Percentiles rank a stretch among this genome's conserved stretches.
Evolutionary conservation across 1,284 basidiomycete genomes (phyloP).

Genomic region (Fomitopsis betulina): DNA sequence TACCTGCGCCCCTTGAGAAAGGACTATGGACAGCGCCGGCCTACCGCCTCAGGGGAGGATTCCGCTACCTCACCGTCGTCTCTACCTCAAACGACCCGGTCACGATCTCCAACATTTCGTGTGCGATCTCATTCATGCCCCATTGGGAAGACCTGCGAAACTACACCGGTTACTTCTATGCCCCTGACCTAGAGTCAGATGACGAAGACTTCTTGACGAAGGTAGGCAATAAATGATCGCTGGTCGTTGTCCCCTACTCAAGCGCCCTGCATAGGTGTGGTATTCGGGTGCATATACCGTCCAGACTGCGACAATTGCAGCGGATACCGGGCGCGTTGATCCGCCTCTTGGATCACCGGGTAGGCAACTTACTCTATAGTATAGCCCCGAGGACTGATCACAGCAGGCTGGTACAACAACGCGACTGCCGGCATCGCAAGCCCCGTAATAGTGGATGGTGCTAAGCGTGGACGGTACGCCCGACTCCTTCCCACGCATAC

Average conservation of each 20-base stretch:
- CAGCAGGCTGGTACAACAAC: constrained; percentile 50
- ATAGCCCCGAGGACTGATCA: background rate
- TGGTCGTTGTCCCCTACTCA: background rate
- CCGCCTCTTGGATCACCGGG: constrained; percentile 37
- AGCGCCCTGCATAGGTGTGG: constrained; percentile 38
- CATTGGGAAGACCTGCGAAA: constrained; percentile 47
- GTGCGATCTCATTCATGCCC: constrained; percentile 53
- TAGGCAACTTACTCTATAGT: constrained; percentile 7
- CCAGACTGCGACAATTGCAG: constrained; percentile 51
- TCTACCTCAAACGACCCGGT: constrained; percentile 27
- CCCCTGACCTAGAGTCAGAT: constrained; percentile 39
- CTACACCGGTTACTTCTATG: constrained; percentile 54
- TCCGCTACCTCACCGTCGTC: constrained; percentile 51
- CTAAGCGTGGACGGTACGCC: constrained; percentile 51
- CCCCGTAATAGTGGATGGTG: constrained; percentile 60
- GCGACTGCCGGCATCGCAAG: constrained; percentile 51
- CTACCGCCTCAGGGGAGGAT: constrained; percentile 44
- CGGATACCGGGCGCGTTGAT: constrained; percentile 47
- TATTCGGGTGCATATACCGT: constrained; percentile 61
- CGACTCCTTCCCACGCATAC: background rate
- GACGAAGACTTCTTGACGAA: constrained; percentile 50
- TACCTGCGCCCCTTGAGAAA: constrained; percentile 31
- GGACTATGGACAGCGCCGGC: constrained; percentile 49
- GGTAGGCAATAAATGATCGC: constrained; percentile 21
- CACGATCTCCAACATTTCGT: constrained; percentile 46